phyloP scores from a whole-genome alignment of 108 stramenopile species.

The Nitzschia inconspicua region DNA sequence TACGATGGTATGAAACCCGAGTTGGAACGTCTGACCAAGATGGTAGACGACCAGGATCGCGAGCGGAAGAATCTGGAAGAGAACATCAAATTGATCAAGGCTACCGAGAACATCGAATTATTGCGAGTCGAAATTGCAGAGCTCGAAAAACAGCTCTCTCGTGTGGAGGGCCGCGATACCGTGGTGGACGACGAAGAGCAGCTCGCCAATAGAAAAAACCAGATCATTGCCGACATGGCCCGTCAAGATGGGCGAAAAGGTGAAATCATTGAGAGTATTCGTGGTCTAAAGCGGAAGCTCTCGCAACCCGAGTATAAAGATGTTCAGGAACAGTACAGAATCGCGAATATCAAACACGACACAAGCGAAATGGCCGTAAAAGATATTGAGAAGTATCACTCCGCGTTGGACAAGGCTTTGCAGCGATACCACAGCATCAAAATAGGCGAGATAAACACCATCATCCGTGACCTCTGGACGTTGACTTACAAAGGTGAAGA shows the following conservation, averaged over 20 bases:
- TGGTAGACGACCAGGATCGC: constrained; percentile 63
- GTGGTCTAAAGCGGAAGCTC: constrained; percentile 56
- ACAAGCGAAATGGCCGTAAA: constrained; percentile 90
- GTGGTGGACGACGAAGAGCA: constrained; percentile 28
- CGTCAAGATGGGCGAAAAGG: constrained; percentile 55
- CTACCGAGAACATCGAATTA: constrained; percentile 6
- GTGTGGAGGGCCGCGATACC: constrained; percentile 45
- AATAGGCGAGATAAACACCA: constrained; percentile 97
- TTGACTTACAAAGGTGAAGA: constrained; percentile 97
- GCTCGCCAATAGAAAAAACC: constrained; percentile 27
- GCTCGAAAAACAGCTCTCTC: constrained; percentile 30
- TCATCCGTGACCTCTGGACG: constrained; percentile 95
- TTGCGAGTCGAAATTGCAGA: constrained; percentile 33
- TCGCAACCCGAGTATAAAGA: constrained; percentile 66
- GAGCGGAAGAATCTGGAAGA: constrained; percentile 62
- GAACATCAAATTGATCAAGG: constrained; percentile 61
- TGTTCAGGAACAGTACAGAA: constrained; percentile 87
- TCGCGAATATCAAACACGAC: constrained; percentile 78
- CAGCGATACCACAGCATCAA: constrained; percentile 90
- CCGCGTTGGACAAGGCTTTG: constrained; percentile 88
- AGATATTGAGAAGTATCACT: constrained; percentile 92
- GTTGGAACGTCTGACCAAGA: constrained; percentile 33
- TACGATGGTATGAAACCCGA: constrained; percentile 43
- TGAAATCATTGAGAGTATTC: constrained; percentile 61
- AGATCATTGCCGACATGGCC: constrained; percentile 26